Evolutionary conservation across 1,284 basidiomycete genomes (phyloP), one percentile per base, ranked within the genome.

Genomic region (Ganoderma meredithae): DNA sequence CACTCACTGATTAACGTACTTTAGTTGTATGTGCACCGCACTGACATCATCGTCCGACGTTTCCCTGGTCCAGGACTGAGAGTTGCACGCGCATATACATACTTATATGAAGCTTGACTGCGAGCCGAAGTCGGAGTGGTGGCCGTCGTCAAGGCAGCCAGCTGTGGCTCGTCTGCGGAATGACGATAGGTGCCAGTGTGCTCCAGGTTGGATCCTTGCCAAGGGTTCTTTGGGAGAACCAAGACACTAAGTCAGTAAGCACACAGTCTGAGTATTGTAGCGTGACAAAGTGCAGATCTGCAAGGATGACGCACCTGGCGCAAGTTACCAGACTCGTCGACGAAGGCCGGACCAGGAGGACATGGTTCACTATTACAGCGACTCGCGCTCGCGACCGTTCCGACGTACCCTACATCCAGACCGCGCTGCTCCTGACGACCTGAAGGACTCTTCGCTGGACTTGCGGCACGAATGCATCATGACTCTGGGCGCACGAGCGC

Each of bases 91-190:
- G 36, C 36, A 36, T 9, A 36, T 36, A n/a, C n/a, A n/a, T n/a
- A n/a, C n/a, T n/a, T n/a, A n/a, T n/a, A 36, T 9, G 36, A 36
- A 8, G 36, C 36, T 36, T 36, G 36, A 36, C 52, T 6, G 25
- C 52, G 12, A 15, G 15, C 27, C 12, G 22, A 15, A 8, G 33
- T 62, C 44, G 60, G 33, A 19, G 27, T n/a, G 33, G 9, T 15
- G 33, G 41, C 40, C 22, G 60, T 61, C 19, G 43, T 61, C 60
- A 61, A 44, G 60, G 31, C 60, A 25, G 27, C 49, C 7, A 36
- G 36, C 31, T 9, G 31, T 56, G 27, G 12, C 25, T 2, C 13
- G 9, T 17, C 25, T 13, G 31, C 10, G 25, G 15, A 25, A 33
- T 56, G 13, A 56, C 13, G 25, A 53, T 12, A 53, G 25, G 27